Evolutionary conservation across 2,329 filamentous ascomycete species (phyloP), one percentile per base, ranked within the genome.

Genomic region (Aspergillus transmontanensis): DNA sequence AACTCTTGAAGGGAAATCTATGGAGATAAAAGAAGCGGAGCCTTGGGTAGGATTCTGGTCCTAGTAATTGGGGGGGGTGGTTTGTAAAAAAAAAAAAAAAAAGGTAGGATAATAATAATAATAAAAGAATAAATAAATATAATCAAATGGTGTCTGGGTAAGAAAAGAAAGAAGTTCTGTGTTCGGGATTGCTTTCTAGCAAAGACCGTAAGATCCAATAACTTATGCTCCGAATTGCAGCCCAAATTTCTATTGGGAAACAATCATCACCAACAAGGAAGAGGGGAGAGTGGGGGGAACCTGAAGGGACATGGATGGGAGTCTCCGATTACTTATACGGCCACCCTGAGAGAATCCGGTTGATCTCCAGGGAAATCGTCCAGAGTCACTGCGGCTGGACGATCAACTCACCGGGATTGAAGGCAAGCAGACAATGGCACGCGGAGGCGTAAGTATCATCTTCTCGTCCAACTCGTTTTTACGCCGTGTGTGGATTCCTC

Each of bases 151-250:
- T 28, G 28, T 28, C 14, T 6, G n/a, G 16, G 7, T 23, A 46
- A 46, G 34, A 16, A 39, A 14, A 39, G 12, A 39, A 28, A 28
- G 26, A 28, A 26, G 19, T 43, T 58, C 32, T 45, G 46, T 16
- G 56, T 30, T 46, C 32, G 43, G 19, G 32, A 21, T 55, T 39
- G 21, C 51, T 39, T 39, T 26, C 51, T 23, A 39, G 51, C 10
- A 34, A 26, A 36, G 28, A 21, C 30, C 21, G 32, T 16, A 26
- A 59, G 32, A 41, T 54, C 58, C 48, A 59, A 59, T 59, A 41
- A 32, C 54, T 61, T 61, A 61, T 41, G 53, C 59, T 61, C 59
- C 59, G 59, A 61, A 51, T 61, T 61, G 59, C 54, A 61, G 59
- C 59, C 59, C 59, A 57, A 59, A 62, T 39, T 55, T 46, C 34